Conservation (phyloP, 2,329 filamentous ascomycete species). For the Ophiostoma novo-ulmi region DNA sequence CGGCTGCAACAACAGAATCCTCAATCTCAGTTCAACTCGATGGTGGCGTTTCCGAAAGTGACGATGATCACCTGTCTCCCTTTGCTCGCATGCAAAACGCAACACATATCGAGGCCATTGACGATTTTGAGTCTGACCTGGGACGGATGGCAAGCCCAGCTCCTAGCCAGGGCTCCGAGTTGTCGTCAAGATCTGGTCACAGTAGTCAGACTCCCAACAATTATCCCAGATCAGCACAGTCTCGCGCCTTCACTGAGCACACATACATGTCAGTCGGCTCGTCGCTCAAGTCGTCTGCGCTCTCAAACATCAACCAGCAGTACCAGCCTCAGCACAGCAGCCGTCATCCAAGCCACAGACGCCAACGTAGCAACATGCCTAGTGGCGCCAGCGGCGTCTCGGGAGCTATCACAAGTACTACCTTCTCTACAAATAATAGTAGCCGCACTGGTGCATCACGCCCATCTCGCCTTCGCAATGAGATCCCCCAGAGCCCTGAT, state of each 20-base stretch:
- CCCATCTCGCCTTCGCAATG: constrained; percentile 71
- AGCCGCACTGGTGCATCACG: constrained; percentile 29
- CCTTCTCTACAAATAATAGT: constrained; percentile 43
- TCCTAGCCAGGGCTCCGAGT: constrained; percentile 49
- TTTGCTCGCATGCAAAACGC: constrained; percentile 70
- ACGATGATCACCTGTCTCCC: constrained; percentile 71
- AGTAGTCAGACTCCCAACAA: constrained; percentile 49
- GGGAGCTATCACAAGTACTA: constrained; percentile 38
- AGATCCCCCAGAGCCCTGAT: constrained; percentile 72
- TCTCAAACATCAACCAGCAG: constrained; percentile 21
- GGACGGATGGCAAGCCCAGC: constrained; percentile 65
- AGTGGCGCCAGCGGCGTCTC: constrained; percentile 27
- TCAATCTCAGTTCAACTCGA: constrained; percentile 54
- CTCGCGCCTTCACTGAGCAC: constrained; percentile 54
- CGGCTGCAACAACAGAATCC: constrained; percentile 49
- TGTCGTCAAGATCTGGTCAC: constrained; percentile 45
- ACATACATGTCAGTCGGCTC: constrained; percentile 66
- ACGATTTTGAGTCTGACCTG: constrained; percentile 56
- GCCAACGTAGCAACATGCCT: background rate
- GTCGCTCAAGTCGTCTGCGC: constrained; percentile 42
- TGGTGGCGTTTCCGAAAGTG: constrained; percentile 62
- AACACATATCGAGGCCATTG: constrained; percentile 44
- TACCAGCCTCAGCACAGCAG: constrained; percentile 1
- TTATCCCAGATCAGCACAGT: constrained; percentile 48
- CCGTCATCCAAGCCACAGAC: background rate